Base-by-base conservation (phyloP, 129 eudicot species). In the Arctium minus region DNA sequence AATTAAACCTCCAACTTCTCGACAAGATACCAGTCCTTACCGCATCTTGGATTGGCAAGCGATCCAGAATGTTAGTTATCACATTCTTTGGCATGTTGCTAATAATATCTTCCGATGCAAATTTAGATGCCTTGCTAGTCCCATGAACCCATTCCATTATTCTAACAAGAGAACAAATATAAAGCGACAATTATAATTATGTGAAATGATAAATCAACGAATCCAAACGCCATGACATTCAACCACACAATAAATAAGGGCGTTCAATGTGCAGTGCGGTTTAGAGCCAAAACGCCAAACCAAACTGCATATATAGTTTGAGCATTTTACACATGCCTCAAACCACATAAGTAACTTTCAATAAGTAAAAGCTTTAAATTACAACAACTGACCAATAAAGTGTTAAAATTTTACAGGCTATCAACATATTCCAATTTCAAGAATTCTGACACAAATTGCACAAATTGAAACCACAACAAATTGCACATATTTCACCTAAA, bases 1-100 rank as follows among this genome's bases (percentile, higher is more conserved):
- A 78, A 4, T 67, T 79, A 11, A 8, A 39, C 64, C 38, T 67
- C 82, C 82, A 79, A 17, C 44, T 68, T 67, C 30, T 79, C 6
- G 82, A 67, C 82, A 79, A 79, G 40, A 27, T 42, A 37, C 42
- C 0, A 30, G 82, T 79, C 64, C 40, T 64, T 0, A 79, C 82
- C 8, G 82, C 82, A 2, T 79, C 64, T 67, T 67, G 74, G 42
- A 79, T 12, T 1, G 75, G 75, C 82, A 79, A 79, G 15, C 42
- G 82, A 67, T 79, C 42, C 30, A 79, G 15, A 30, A 79, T 79
- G 39, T 79, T 40, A 39, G 65, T 39, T 15, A 79, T 13, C 74
- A 79, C 82, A 15, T 30, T 6, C 0, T 79, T 27, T 13, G 82
- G 82, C 17, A 79, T 36, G 8, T 1, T 67, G 42, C 40, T 67